Evolutionary conservation across 139 green algal genomes (phyloP), one percentile per base, ranked within the genome.

Genomic region (Tetradesmus obliquus): DNA sequence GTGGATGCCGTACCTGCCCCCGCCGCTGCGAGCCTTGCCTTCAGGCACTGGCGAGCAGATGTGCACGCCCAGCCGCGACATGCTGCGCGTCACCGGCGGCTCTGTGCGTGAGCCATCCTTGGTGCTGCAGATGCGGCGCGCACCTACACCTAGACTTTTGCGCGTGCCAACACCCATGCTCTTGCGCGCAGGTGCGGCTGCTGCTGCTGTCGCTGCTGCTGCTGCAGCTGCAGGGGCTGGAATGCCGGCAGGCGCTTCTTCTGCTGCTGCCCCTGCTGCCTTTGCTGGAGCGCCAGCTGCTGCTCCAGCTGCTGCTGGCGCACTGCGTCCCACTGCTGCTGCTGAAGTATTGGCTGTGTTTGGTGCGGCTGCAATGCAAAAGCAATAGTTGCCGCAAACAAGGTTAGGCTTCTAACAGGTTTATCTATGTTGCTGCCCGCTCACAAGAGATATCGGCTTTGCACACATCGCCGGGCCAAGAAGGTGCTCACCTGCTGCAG

Each of bases 11-110:
- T 54, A 74, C n/a, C 80, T 87, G 15, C 10, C 17, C 55, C 22
- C 82, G 60, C 60, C 60, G 53, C 84, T 85, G 24, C 20, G 76
- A 0, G 91, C 79, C 58, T 71, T 87, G 57, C 58, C 55, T 58
- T 91, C 88, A 17, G 58, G 57, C n/a, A 91, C 79, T 24, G 88
- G 88, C 15, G 88, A 87, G 58, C 57, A 91, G 57, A 86, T 10
- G 57, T 81, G 57, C 3, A 79, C 1, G 55, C 58, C 58, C 20
- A 89, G 15, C 19, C 89, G 84, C 2, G 89, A 76, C 89, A 84
- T 92, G 81, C 91, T 93, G 69, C 91, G 81, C 4, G 91, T 93
- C 8, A 93, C 82, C 6, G 79, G 91, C 19, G 86, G 91, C 91
- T 93, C 91, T 24, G 55, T 74, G 62, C 91, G 91, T 8, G 81